Evolutionary conservation across 2,329 filamentous ascomycete species (phyloP).

Genomic region (Davidsoniella eucalypti): DNA sequence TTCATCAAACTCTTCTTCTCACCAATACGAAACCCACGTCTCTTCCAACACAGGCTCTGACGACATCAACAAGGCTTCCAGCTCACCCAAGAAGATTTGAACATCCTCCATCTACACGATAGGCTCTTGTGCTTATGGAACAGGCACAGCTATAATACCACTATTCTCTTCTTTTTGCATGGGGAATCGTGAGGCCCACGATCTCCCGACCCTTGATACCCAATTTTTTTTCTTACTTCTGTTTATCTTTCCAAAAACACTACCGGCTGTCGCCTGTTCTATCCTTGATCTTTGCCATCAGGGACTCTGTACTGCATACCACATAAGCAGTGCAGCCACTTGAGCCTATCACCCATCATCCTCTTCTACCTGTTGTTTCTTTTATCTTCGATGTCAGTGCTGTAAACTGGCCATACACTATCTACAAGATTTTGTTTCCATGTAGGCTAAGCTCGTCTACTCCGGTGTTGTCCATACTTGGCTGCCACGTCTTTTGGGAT

Average conservation of each 20-base stretch:
- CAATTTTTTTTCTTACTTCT: background rate
- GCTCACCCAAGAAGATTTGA: background rate
- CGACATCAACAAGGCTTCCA: background rate
- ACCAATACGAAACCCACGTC: constrained; percentile 1
- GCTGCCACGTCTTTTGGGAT: no score
- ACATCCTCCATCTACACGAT: background rate
- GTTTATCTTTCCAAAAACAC: no score
- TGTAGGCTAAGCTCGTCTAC: no score
- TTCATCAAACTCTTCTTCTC: constrained; percentile 3
- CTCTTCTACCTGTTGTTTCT: background rate
- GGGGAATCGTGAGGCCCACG: no score
- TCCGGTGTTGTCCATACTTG: no score
- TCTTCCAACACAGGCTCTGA: background rate
- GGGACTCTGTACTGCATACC: no score
- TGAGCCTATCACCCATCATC: no score
- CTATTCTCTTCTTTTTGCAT: background rate
- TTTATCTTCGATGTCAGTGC: background rate
- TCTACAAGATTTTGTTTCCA: no score
- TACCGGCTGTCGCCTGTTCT: no score
- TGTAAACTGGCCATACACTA: no score
- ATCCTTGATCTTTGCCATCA: no score
- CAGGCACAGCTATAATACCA: background rate
- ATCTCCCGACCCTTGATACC: background rate
- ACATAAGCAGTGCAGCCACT: no score
- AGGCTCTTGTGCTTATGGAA: background rate